Evolutionary conservation across 805 yeast species (phyloP).

Genomic region (Teunomyces gatunensis): DNA sequence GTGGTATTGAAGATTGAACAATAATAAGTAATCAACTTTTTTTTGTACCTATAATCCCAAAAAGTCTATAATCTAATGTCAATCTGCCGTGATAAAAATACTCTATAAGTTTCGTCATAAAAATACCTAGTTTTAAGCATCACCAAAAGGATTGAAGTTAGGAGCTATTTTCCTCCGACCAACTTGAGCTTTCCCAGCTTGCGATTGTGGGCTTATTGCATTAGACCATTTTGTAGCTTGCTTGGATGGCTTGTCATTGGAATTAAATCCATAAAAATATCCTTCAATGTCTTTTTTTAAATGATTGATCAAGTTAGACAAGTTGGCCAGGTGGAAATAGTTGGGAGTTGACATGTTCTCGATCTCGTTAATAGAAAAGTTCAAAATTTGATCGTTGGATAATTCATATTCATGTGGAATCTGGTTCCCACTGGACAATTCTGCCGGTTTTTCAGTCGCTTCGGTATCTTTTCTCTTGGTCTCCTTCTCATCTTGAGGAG

Average conservation of each 20-base stretch:
- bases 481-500: constrained; percentile 5
- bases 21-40: not conserved
- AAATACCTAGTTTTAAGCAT: constrained; percentile 4
- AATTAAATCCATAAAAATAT: constrained; percentile 40
- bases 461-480: not conserved
- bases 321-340: constrained; percentile 52
- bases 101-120: not conserved
- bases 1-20: not conserved
- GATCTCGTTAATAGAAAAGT: constrained; percentile 45
- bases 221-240: constrained; percentile 1
- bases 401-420: constrained; percentile 40
- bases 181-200: constrained; percentile 3
- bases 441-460: not conserved
- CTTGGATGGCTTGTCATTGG: not conserved
- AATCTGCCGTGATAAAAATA: not conserved
- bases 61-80: constrained; percentile 1
- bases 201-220: not conserved
- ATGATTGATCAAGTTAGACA: constrained; percentile 45
- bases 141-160: constrained; percentile 27
- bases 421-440: constrained; percentile 5
- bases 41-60: not conserved
- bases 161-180: constrained; percentile 16
- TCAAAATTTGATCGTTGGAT: constrained; percentile 37
- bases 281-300: constrained; percentile 43
- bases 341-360: constrained; percentile 40